Conservation (phyloP, 768 basidiomycete species). For the Paxillus involutus region DNA sequence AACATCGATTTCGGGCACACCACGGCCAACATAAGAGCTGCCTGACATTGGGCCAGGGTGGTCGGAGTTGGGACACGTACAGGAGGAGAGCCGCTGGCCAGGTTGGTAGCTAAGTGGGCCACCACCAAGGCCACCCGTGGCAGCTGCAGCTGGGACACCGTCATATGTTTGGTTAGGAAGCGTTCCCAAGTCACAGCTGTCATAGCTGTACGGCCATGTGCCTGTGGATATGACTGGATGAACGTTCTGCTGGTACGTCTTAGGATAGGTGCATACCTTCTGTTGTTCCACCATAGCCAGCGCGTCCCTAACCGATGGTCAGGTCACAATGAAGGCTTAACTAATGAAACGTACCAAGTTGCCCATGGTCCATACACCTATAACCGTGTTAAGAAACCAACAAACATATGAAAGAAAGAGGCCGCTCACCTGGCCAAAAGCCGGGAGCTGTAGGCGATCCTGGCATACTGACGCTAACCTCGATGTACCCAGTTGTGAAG, state of each 20-base stretch:
- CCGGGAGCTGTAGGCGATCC: constrained; percentile 62
- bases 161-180: constrained; percentile 76
- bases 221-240: constrained; percentile 25
- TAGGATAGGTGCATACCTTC: constrained; percentile 50
- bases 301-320: constrained; percentile 57
- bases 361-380: constrained; percentile 76
- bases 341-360: constrained; percentile 42
- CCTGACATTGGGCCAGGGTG: constrained; percentile 75
- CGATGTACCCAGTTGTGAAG: constrained; percentile 91
- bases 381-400: constrained; percentile 2
- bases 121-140: constrained; percentile 52
- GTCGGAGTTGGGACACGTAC: constrained; percentile 82
- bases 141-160: constrained; percentile 56
- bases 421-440: constrained; percentile 77
- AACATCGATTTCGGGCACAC: constrained; percentile 92
- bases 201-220: constrained; percentile 82
- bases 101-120: constrained; percentile 71
- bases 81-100: constrained; percentile 84
- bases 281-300: constrained; percentile 88
- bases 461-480: constrained; percentile 76
- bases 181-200: constrained; percentile 83
- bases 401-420: constrained; percentile 15
- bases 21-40: constrained; percentile 56
- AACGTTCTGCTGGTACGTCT: not conserved
- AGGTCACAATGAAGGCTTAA: constrained; percentile 3